phyloP scores from a whole-genome alignment of 129 eudicot genomes.

The sunflower (Helianthus annuus) region HanXRQr2.0-SUNRISE NC_035446.2:140989471-140989970 shows the following conservation, averaged over 20 bases:
- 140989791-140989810: conserved; percentile 94
- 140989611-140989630: conserved; percentile 88
- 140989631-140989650: conserved; percentile 91
- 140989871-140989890: conserved; percentile 61
- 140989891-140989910: conserved; percentile 78
- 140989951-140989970: conserved; percentile 61
- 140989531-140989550: background rate
- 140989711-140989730: background rate
- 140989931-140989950: conserved; percentile 94
- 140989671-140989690: conserved; percentile 3
- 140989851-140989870: conserved; percentile 85
- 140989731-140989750: conserved; percentile 51
- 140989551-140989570: conserved; percentile 9
- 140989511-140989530: conserved; percentile 9
- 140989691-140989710: conserved; percentile 32
- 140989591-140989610: conserved; percentile 93
- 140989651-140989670: conserved; percentile 59
- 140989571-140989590: conserved; percentile 32
- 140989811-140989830: conserved; percentile 91
- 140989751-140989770: conserved; percentile 87
- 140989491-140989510: too few relatives aligned
- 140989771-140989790: conserved; percentile 85
- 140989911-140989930: conserved; percentile 79
- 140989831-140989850: conserved; percentile 98
- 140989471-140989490: conserved; percentile 39